Base-by-base conservation (phyloP, 352 stramenopile genomes). In the Pythium angustatum region DNA sequence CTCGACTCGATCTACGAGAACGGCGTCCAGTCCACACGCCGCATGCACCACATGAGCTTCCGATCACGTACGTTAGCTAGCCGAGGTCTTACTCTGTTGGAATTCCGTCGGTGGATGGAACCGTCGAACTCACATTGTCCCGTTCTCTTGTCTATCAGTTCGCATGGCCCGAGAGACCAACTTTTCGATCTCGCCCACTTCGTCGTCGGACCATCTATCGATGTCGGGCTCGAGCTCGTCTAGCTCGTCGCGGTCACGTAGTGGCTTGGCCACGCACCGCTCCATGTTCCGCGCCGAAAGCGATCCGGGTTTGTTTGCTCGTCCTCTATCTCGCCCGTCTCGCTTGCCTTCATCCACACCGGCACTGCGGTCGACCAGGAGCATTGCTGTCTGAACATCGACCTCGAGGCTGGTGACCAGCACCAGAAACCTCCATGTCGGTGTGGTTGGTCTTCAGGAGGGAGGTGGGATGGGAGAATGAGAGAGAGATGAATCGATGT, bases 31-130 rank as follows among this genome's bases (percentile, higher is more conserved):
- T 48, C 10, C 24, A 66, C 45, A 10, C 57, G 45, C 27, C 63
- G 63, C 8, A 45, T 70, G 56, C 63, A 70, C 36, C 63, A 70
- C 49, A 70, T 70, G 63, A 70, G 63, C 55, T 70, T 70, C 40
- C 63, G 63, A 48, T 65, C 63, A 61, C 63, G 63, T 70, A 59
- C 38, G 62, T 64, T n/a, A n/a, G n/a, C n/a, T n/a, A n/a, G n/a
- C n/a, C n/a, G n/a, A n/a, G n/a, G 21, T 12, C 5, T 53, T 22
- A 21, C 38, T 44, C 2, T 41, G 34, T 41, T 45, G 38, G 22
- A 45, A 19, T 41, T 19, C 5, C 38, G 3, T 19, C 3, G 2
- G 36, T n/a, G 12, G 38, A 45, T 45, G 34, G 34, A 2, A 41
- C n/a, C 17, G 17, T 14, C 17, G 17, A 1, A 45, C n/a, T n/a